A percentile compares a stretch with the other conserved stretches of the same genome.
Evolutionary conservation across 2,329 filamentous ascomycete genomes (phyloP).

Genomic region (Fonsecaea multimorphosa): DNA sequence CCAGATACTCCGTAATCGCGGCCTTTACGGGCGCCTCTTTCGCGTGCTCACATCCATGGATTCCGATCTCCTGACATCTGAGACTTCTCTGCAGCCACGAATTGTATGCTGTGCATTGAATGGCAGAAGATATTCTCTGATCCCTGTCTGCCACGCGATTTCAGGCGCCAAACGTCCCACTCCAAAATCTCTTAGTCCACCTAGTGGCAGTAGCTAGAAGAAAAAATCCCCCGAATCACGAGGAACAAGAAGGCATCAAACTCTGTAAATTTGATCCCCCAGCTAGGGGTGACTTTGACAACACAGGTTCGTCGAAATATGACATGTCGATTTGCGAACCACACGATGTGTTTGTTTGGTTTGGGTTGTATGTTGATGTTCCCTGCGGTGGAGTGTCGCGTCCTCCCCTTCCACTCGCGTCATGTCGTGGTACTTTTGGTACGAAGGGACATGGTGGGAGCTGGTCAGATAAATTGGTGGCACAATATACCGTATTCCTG

Average conservation of each 20-base stretch:
- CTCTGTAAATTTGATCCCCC: not conserved
- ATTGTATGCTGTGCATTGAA: not conserved
- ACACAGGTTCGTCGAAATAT: not conserved
- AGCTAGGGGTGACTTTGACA: not conserved
- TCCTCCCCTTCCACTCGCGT: not conserved
- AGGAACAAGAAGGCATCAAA: not conserved
- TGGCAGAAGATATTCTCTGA: conserved; percentile 8
- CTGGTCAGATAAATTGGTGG: conserved; percentile 17
- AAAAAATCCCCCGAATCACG: not conserved
- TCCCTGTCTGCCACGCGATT: conserved; percentile 17
- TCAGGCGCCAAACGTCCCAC: not conserved
- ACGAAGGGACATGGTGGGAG: not conserved
- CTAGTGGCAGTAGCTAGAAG: not conserved
- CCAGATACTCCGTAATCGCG: not conserved
- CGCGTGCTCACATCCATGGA: conserved; percentile 2
- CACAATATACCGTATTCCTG: conserved; percentile 12
- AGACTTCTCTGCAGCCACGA: conserved; percentile 20
- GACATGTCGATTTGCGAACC: not conserved
- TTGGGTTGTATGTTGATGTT: not conserved
- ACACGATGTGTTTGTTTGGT: not conserved
- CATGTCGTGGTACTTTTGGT: not conserved
- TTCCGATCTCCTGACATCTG: conserved; percentile 18
- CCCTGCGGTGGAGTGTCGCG: not conserved
- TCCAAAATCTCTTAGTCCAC: not conserved
- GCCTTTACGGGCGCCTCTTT: conserved; percentile 12